Percentiles rank a stretch among this genome's conserved stretches.
phyloP scores from a whole-genome alignment of 805 yeast genomes.

The Ogataea dorogensis region DNA sequence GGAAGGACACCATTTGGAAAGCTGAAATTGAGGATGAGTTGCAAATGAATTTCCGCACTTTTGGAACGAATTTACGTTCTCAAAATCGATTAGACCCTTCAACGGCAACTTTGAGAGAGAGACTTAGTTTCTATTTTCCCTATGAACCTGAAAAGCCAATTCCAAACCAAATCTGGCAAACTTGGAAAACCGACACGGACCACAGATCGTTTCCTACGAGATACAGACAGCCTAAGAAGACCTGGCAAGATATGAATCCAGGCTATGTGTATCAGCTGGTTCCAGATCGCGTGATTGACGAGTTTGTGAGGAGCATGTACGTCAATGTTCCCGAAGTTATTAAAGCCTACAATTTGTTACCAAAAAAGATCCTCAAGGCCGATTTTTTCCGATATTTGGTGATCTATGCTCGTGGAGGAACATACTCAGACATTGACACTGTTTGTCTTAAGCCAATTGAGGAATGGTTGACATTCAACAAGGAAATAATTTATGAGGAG shows the following conservation, averaged over 20 bases:
- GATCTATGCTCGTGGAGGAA: slow-evolving; percentile 87
- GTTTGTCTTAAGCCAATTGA: slow-evolving; percentile 66
- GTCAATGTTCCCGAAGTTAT: slow-evolving; percentile 72
- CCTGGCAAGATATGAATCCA: slow-evolving; percentile 66
- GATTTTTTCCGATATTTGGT: slow-evolving; percentile 91
- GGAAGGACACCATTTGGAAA: neutral
- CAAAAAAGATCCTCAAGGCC: slow-evolving; percentile 80
- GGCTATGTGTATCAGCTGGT: slow-evolving; percentile 70
- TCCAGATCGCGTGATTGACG: slow-evolving; percentile 59
- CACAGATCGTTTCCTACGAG: slow-evolving; percentile 56
- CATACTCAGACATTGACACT: slow-evolving; percentile 91
- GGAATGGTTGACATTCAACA: slow-evolving; percentile 65
- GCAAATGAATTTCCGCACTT: slow-evolving; percentile 17
- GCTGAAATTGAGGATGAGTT: slow-evolving; percentile 12
- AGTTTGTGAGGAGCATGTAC: slow-evolving; percentile 56
- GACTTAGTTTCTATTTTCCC: slow-evolving; percentile 70
- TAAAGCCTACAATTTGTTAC: slow-evolving; percentile 73
- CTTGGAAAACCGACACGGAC: slow-evolving; percentile 75
- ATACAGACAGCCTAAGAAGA: slow-evolving; percentile 47
- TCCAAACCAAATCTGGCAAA: slow-evolving; percentile 88
- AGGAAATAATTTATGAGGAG: slow-evolving; percentile 17
- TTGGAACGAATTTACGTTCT: slow-evolving; percentile 12
- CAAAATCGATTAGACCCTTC: slow-evolving; percentile 18
- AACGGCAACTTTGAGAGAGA: slow-evolving; percentile 43
- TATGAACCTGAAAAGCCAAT: slow-evolving; percentile 63